Base-by-base conservation (phyloP, 768 basidiomycete species). In the Neoboletus subvelutipes region DNA sequence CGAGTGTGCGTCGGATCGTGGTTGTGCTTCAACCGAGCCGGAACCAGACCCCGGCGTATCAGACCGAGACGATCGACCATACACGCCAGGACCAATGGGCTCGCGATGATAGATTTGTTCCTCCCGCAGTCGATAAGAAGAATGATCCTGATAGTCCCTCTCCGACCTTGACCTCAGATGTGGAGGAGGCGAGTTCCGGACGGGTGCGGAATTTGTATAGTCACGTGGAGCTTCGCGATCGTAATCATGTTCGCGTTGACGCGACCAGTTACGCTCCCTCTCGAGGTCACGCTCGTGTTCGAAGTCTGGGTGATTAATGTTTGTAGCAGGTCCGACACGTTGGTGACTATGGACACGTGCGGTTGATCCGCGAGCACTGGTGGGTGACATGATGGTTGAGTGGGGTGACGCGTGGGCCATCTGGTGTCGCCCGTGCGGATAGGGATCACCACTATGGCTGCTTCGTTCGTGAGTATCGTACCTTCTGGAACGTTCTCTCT, bases 331-430 rank as follows among this genome's bases (percentile, higher is more conserved):
- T 8, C 85, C 86, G 63, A 85, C 66, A 53, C 85, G 84, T 69
- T 87, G 87, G 71, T 88, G 87, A 57, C 77, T 77, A 68, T 88
- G 88, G 46, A 78, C 69, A 64, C 80, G 79, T 58, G 72, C 59
- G 52, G 75, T 67, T 58, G 67, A 68, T 65, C 70, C 68, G 63
- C 73, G 71, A 59, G 67, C 55, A 48, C 61, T 64, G n/a, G 73
- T 70, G 31, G 78, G 74, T 46, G 71, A 71, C 58, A 70, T 43
- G 57, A 72, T 49, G 48, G 75, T 69, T 5, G 73, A 68, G 18
- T 76, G 69, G 31, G 71, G 67, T 43, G 74, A 76, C 42, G 64
- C 51, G 49, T 68, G 75, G 6, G 64, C 46, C 64, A 66, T 77
- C 50, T 63, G 63, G 34, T 64, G 70, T 46, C 68, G 67, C 24